A percentile compares a stretch with the other conserved stretches of the same genome.
phyloP scores from a whole-genome alignment of 306 rosid genomes.

The Lathyrus oleraceus region DNA sequence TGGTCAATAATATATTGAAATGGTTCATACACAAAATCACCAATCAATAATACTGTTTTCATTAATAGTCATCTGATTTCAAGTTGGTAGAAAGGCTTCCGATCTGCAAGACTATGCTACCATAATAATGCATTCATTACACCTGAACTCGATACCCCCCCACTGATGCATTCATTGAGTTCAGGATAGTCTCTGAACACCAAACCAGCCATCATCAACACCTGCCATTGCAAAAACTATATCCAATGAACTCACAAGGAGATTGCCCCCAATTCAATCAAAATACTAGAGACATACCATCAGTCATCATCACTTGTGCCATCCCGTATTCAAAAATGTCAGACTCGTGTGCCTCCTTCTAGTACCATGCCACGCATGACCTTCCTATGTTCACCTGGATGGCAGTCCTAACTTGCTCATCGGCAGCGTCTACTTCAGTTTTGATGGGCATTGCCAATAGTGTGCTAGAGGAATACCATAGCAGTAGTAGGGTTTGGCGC shows the following conservation, averaged over 20 bases:
- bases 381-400: too few species aligned
- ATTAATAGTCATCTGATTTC: neutral
- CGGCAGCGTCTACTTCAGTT: too few species aligned
- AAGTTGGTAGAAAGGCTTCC: neutral
- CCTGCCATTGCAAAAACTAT: neutral
- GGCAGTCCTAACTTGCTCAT: too few species aligned
- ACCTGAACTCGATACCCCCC: neutral
- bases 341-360: neutral
- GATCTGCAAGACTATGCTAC: neutral
- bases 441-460: too few species aligned
- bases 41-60: slow-evolving; percentile 4
- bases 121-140: neutral
- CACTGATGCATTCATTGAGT: neutral
- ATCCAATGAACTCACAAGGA: neutral
- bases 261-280: neutral
- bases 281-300: neutral
- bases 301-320: neutral
- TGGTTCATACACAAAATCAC: neutral
- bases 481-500: too few species aligned
- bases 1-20: neutral
- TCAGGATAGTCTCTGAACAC: neutral
- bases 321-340: neutral
- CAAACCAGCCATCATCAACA: neutral
- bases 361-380: too few species aligned
- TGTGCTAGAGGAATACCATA: too few species aligned